These are phyloP conservation scores for Cystobasidium ongulense DNA, from an alignment of 768 basidiomycete genomes.

Conservation along the genomic window DNA sequence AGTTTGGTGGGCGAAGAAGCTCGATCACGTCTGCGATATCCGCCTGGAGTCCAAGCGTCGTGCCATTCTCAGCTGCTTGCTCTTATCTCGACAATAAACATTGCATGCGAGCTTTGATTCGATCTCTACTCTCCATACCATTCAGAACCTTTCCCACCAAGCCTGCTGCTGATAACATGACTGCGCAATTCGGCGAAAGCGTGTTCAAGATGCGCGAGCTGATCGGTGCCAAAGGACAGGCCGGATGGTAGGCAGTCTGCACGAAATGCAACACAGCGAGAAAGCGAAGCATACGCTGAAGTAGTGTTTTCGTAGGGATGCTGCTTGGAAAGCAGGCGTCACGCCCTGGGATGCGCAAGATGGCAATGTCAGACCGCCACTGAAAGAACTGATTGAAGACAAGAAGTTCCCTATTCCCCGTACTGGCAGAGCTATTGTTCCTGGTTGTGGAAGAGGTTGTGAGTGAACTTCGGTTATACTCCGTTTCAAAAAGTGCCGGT, in stretches of 20 bases:
- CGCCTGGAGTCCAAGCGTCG: too few relatives aligned
- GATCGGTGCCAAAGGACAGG: background rate
- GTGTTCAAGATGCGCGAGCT: constrained; percentile 30
- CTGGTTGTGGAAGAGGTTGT: constrained; percentile 55
- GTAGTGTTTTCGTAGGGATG: constrained; percentile 31
- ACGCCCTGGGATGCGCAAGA: constrained; percentile 56
- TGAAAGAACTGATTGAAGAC: constrained; percentile 53
- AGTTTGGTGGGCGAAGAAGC: too few relatives aligned
- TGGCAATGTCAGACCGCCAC: constrained; percentile 51
- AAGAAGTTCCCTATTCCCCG: constrained; percentile 50
- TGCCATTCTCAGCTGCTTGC: too few relatives aligned
- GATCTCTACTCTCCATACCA: background rate
- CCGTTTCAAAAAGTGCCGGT: background rate
- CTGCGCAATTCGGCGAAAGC: background rate
- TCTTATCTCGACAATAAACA: too few relatives aligned
- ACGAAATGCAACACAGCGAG: background rate
- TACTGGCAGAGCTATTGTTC: constrained; percentile 50
- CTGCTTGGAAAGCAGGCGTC: constrained; percentile 48
- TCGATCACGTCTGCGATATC: background rate
- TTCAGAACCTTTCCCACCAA: background rate
- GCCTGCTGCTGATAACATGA: background rate
- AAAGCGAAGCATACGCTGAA: background rate
- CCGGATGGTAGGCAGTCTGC: constrained; percentile 11
- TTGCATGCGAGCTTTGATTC: background rate
- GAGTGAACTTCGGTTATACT: background rate